Evolutionary conservation across 2,329 filamentous ascomycete genomes (phyloP).

Genomic region (Xylariaceae sp.): DNA sequence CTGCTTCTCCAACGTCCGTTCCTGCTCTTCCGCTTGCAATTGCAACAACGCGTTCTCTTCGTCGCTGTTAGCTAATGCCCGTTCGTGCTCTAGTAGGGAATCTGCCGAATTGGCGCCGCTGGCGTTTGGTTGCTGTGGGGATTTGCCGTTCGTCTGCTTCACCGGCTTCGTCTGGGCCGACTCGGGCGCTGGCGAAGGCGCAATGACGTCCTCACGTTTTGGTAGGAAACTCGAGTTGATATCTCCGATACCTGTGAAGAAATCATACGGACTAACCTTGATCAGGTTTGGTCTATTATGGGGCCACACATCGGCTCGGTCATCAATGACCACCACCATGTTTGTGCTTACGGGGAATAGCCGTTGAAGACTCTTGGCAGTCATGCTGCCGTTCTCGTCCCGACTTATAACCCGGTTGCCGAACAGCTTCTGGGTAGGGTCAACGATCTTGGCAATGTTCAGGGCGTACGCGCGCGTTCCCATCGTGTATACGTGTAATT

Average conservation of each 20-base stretch:
- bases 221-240: conserved; percentile 98
- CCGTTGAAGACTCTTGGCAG: conserved; percentile 84
- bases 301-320: conserved; percentile 93
- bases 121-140: conserved; percentile 7
- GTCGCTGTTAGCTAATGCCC: conserved; percentile 21
- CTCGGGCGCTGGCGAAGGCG: conserved; percentile 29
- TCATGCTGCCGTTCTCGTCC: conserved; percentile 94
- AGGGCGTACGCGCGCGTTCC: conserved; percentile 95
- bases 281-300: conserved; percentile 90
- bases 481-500: conserved; percentile 99
- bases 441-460: conserved; percentile 89
- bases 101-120: conserved; percentile 8
- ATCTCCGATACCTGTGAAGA: conserved; percentile 96
- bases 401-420: conserved; percentile 94
- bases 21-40: conserved; percentile 81
- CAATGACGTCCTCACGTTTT: conserved; percentile 64
- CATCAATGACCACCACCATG: conserved; percentile 99
- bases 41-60: conserved; percentile 56
- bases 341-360: conserved; percentile 96
- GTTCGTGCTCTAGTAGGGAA: conserved; percentile 24
- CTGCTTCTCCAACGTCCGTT: conserved; percentile 85
- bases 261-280: conserved; percentile 94
- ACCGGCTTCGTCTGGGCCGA: background rate
- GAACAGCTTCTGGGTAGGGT: conserved; percentile 86
- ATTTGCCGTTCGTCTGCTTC: conserved; percentile 25